Base-by-base conservation (phyloP, 352 stramenopile genomes). In the Globisporangium spiculum region DNA sequence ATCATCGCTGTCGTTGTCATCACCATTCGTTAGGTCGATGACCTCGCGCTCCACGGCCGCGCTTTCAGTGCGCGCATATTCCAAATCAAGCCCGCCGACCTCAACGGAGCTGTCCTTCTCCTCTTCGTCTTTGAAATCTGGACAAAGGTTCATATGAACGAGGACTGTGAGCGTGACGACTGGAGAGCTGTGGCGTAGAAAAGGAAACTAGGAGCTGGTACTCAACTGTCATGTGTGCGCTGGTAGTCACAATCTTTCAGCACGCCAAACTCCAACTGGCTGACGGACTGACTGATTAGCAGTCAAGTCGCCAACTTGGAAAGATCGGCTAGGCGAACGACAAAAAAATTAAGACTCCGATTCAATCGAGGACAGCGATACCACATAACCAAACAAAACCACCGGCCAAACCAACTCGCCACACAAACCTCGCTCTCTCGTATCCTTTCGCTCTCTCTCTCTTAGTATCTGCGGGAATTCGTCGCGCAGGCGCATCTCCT, bases 401-500 rank as follows among this genome's bases (percentile, higher is more conserved):
- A 36, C 9, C 32, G 9, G 7, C 6, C 32, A 36, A 48, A 20
- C 14, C 41, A 52, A 52, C 44, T 52, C 44, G n/a, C 44, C 6
- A 22, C 9, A n/a, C 44, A 52, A 52, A 52, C 18, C 41, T 48
- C 41, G 16, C 41, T 48, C 14, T 46, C 3, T 44, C 12, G 3
- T 12, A 38, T 7, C 8, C 34, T 38, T 30, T 38, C 36, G 12
- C 41, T 36, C 12, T 36, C 7, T 27, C 22, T 57, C 8, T 44
- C 30, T 60, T 22, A 60, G 27, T 60, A 44, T 1, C 52, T 4
- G 5, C 9, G 4, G 2, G 9, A 20, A 24, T 20, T 56, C 50
- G 26, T 44, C 27, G 27, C 22, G 22, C 27, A 46, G 16, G 9
- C 8, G 55, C 85, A 90, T 71, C 77, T 75, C 60, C 0, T 7